Evolutionary conservation across 345 rosid genomes (phyloP).

Genomic region (Pistacia atlantica): DNA sequence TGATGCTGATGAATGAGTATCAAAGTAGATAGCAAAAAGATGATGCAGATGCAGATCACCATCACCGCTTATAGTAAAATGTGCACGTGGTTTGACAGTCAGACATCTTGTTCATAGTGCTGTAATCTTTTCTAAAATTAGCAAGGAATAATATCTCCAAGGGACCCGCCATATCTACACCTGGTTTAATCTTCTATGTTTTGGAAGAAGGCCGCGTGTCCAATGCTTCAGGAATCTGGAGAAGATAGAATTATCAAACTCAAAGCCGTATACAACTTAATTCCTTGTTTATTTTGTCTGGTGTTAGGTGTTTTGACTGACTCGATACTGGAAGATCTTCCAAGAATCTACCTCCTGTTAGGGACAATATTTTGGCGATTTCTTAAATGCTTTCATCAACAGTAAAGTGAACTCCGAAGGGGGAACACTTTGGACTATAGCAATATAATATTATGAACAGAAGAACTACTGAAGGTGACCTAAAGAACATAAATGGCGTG

Average conservation of each 20-base stretch:
- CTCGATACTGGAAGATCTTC: neutral
- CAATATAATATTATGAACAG: no score
- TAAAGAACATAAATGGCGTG: neutral
- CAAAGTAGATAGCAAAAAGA: no score
- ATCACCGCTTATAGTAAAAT: neutral
- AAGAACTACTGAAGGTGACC: no score
- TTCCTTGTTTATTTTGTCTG: neutral
- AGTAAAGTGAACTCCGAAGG: neutral
- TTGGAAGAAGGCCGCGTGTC: slow-evolving; percentile 11
- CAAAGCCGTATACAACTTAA: neutral
- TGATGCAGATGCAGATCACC: neutral
- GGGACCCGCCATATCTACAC: neutral
- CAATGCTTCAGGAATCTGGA: neutral
- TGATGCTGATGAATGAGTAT: neutral
- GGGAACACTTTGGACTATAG: neutral
- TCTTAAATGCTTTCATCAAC: neutral
- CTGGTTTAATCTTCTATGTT: neutral
- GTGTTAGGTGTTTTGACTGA: neutral
- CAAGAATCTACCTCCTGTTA: neutral
- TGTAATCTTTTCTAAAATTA: neutral
- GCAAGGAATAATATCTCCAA: neutral
- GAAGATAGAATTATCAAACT: neutral
- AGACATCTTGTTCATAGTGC: neutral
- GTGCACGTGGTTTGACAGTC: slow-evolving; percentile 7
- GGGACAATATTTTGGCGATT: neutral